Base-by-base conservation (phyloP, 176 grass and related monocot species). In the Zoysia pacifica region DNA sequence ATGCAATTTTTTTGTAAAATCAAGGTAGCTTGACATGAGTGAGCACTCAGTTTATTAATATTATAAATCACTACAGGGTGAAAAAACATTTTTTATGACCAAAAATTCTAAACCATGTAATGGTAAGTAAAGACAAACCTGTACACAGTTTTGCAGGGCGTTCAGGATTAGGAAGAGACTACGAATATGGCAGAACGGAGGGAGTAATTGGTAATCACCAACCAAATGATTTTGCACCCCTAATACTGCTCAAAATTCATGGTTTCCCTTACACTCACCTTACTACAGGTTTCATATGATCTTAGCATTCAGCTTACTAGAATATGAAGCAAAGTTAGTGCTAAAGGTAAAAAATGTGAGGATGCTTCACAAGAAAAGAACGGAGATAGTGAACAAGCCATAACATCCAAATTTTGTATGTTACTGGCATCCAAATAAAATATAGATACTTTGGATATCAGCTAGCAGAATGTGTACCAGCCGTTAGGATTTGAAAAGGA, bases 291-390 rank as follows among this genome's bases (percentile, higher is more conserved):
- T 54, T 68, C 36, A 67, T 75, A 67, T 67, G 18, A 67, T 67
- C 52, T 14, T 54, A 53, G 37, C 16, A 51, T 28, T 15, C n/a
- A 42, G 50, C 37, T 52, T n/a, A 79, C 14, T 15, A 67, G 36
- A 79, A 52, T 49, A 66, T 54, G 35, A 79, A 75, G 18, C 72
- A 74, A 51, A 5, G 18, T 13, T 60, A 75, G 54, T 60, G 5
- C 35, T 35, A 61, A 12, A 28, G 40, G 10, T 35, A n/a, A 61
- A 28, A 75, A 75, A 75, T 43, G 38, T 15, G 18, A 46, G 48
- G 8, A 13, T 4, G 18, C 6, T 20, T 75, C 40, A 36, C 15
- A 14, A 16, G 19, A 6, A 35, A 45, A 41, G 1, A 48, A 46
- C 37, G 28, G 6, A 73, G 70, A 41, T 14, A 40, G 6, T 19